Conservation (phyloP, 2,329 filamentous ascomycete species). For the Gaeumannomyces tritici region DNA sequence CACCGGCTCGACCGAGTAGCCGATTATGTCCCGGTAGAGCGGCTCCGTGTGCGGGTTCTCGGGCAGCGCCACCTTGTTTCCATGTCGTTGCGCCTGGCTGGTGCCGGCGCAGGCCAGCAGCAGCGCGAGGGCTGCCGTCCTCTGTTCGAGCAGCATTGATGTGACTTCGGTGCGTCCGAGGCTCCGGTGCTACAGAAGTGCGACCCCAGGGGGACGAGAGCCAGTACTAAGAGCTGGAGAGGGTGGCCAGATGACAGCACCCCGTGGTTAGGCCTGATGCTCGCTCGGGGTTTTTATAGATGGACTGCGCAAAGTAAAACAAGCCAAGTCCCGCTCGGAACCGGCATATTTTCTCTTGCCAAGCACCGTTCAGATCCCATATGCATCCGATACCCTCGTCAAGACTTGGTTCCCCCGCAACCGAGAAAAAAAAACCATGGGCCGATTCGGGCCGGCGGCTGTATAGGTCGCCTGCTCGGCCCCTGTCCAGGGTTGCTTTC, state of each 20-base stretch:
- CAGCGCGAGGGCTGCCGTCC: neutral
- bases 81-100: neutral
- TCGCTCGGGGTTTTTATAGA: neutral
- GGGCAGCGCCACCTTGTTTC: slow-evolving; percentile 3
- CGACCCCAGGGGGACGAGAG: no score
- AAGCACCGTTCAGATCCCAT: neutral
- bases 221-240: neutral
- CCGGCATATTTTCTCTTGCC: neutral
- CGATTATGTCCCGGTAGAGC: neutral
- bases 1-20: slow-evolving; percentile 3
- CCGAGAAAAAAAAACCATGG: neutral
- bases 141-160: neutral
- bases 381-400: neutral
- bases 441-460: neutral
- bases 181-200: neutral
- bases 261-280: neutral
- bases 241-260: neutral
- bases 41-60: neutral
- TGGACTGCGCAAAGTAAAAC: neutral
- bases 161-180: neutral
- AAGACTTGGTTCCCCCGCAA: neutral
- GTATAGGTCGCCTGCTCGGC: neutral
- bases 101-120: neutral
- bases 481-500: neutral
- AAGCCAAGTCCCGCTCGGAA: neutral